Percentiles rank a stretch among this genome's conserved stretches.
Conservation (phyloP, 2,329 filamentous ascomycete genomes). For the Xylaria sp. region DNA sequence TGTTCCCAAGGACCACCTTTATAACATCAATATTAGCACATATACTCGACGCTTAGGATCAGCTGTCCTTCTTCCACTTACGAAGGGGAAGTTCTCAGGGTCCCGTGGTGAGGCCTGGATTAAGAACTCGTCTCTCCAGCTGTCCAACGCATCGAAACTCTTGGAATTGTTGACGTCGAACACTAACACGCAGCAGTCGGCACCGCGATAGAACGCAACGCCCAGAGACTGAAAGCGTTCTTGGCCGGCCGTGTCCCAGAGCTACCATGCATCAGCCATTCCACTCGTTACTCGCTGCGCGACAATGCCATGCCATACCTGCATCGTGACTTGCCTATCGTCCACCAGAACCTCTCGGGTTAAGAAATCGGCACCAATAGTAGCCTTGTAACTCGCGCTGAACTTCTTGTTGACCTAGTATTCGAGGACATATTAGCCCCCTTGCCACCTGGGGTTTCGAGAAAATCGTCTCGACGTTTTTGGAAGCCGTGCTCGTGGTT, state of each 20-base stretch:
- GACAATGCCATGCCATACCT: constrained; percentile 65
- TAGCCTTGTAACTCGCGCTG: constrained; percentile 99
- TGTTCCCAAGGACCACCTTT: constrained; percentile 95
- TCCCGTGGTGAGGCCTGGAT: constrained; percentile 97
- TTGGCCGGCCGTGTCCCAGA: constrained; percentile 98
- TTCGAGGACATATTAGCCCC: constrained; percentile 12
- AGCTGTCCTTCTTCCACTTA: constrained; percentile 59
- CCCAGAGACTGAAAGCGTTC: constrained; percentile 97
- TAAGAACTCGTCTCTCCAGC: constrained; percentile 97
- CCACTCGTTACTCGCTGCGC: constrained; percentile 31
- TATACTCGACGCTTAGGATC: not conserved
- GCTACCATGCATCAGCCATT: constrained; percentile 61
- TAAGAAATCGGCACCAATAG: constrained; percentile 97
- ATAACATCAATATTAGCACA: constrained; percentile 9
- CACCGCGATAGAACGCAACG: constrained; percentile 96
- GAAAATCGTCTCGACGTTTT: not conserved
- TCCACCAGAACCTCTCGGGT: constrained; percentile 98
- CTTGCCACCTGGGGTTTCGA: not conserved
- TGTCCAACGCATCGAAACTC: constrained; percentile 98
- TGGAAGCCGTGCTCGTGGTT: constrained; percentile 1
- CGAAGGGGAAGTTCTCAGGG: constrained; percentile 97
- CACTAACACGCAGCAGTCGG: constrained; percentile 97
- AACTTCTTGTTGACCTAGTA: constrained; percentile 99
- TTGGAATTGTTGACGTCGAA: constrained; percentile 99
- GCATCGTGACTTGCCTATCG: constrained; percentile 97